These are phyloP conservation scores for Nannizziopsis arthrosporioides DNA, from an alignment of 2,329 filamentous ascomycete genomes.

Conservation along the genomic window DNA sequence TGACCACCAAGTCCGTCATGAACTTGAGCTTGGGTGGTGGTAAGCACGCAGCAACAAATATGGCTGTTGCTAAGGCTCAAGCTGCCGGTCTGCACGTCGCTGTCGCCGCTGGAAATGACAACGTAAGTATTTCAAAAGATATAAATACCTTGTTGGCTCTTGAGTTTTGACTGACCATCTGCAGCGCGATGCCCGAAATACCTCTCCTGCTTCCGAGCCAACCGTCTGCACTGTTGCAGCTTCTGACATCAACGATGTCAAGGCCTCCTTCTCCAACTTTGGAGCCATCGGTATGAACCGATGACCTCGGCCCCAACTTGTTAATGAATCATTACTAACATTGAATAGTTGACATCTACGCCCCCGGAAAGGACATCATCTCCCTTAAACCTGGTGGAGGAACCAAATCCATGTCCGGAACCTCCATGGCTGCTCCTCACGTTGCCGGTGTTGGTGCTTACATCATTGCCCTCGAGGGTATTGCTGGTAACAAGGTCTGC, in stretches of 20 bases:
- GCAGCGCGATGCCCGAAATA: not conserved
- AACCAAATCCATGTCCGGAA: conserved; percentile 35
- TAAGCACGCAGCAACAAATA: conserved; percentile 29
- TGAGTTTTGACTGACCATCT: not conserved
- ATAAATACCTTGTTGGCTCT: not conserved
- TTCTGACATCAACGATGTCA: conserved; percentile 23
- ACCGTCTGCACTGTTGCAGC: conserved; percentile 34
- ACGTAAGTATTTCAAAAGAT: conserved; percentile 21
- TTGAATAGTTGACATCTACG: conserved; percentile 42
- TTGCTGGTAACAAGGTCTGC: conserved; percentile 36
- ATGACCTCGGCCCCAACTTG: not conserved
- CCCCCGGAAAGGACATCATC: conserved; percentile 43
- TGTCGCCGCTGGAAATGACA: conserved; percentile 34
- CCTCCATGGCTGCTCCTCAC: conserved; percentile 31
- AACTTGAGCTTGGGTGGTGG: conserved; percentile 29
- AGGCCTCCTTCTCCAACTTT: conserved; percentile 34
- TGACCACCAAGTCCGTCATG: conserved; percentile 24
- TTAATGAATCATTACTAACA: not conserved
- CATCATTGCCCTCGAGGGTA: conserved; percentile 40
- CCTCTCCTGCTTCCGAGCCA: conserved; percentile 29
- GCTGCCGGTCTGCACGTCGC: conserved; percentile 30
- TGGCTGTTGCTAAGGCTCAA: conserved; percentile 28
- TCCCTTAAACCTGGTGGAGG: conserved; percentile 40
- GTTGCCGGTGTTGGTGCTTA: conserved; percentile 46
- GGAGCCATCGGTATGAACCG: conserved; percentile 25